Base-by-base conservation (phyloP, 495 filamentous ascomycete species). In the Podospora conica region DNA sequence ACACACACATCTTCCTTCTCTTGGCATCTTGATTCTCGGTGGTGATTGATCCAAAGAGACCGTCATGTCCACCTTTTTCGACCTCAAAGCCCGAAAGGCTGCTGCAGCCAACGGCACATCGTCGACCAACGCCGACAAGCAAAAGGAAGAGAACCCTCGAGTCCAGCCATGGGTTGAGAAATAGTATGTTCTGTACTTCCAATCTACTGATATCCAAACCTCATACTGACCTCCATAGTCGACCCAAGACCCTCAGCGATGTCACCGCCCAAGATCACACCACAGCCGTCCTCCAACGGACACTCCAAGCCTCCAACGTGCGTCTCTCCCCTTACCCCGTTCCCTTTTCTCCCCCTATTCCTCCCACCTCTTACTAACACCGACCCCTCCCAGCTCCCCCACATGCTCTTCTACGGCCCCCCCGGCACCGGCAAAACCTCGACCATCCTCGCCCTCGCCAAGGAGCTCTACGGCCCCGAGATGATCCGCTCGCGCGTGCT, bases 351-450 rank as follows among this genome's bases (percentile, higher is more conserved):
- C 15, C 21, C 54, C 53, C 53, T 3, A 65, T 53, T 5, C 28
- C 22, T 31, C 0, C 29, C 29, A 7, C 7, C 27, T 48, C 55
- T 65, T 31, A 29, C 53, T 53, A 28, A 69, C 31, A 21, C 57
- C 11, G 60, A 31, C 18, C 20, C 28, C 15, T 24, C 61, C n/a
- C 64, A 94, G 90, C 89, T 99, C 58, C 95, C 95, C 22, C 96
- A 99, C 77, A 97, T 99, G 92, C 91, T 99, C 74, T 98, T 98
- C 82, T 99, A 99, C 73, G 96, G 96, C 8, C 96, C 95, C 0
- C 95, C 95, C 0, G 95, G 95, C 53, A 99, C 96, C 1, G 95
- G 95, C 68, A 99, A 99, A 78, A 99, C 95, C n/a, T 96, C 92
- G 5, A 98, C 96, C 1, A 93, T 99, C 74, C 92, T 99, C 27